Conservation (phyloP, 1,284 basidiomycete species). For the Phellinidium pouzarii region DNA sequence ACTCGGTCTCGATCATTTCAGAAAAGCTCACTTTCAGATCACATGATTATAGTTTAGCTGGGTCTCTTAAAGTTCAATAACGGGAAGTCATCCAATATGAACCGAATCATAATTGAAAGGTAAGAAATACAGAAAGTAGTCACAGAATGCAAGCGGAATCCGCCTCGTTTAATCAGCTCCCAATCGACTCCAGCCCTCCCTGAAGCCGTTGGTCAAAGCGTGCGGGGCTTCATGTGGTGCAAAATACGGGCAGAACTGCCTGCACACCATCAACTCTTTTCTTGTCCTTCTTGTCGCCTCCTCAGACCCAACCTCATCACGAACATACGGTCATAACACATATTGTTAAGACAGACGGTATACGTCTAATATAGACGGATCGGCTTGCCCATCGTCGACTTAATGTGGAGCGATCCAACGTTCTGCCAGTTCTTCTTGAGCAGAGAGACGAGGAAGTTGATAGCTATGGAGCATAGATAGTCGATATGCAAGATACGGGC, state of each 20-base stretch:
- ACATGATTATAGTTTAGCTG: too few relatives aligned
- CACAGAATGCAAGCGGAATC: constrained; percentile 10
- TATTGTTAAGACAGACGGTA: constrained; percentile 6
- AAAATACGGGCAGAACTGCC: constrained; percentile 40
- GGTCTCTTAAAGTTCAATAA: too few relatives aligned
- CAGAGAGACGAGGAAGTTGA: constrained; percentile 99
- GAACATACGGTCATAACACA: constrained; percentile 14
- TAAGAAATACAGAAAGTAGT: constrained; percentile 8
- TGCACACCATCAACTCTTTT: constrained; percentile 21
- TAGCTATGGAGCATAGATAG: constrained; percentile 51
- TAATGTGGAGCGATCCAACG: constrained; percentile 98
- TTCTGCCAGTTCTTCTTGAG: constrained; percentile 99
- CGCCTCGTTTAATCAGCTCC: constrained; percentile 59
- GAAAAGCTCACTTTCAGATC: too few relatives aligned
- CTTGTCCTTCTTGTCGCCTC: constrained; percentile 17
- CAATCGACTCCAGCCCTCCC: constrained; percentile 67
- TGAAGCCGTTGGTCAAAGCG: constrained; percentile 84
- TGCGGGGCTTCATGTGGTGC: constrained; percentile 87
- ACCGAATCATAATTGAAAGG: not conserved
- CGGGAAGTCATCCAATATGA: not conserved
- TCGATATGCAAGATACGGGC: constrained; percentile 15
- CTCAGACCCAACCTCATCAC: constrained; percentile 9
- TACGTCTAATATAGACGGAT: constrained; percentile 79
- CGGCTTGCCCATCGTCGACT: constrained; percentile 99
- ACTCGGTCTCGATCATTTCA: too few relatives aligned